Base-by-base conservation (phyloP, 805 yeast species). In the Lipomyces oligophaga region DNA sequence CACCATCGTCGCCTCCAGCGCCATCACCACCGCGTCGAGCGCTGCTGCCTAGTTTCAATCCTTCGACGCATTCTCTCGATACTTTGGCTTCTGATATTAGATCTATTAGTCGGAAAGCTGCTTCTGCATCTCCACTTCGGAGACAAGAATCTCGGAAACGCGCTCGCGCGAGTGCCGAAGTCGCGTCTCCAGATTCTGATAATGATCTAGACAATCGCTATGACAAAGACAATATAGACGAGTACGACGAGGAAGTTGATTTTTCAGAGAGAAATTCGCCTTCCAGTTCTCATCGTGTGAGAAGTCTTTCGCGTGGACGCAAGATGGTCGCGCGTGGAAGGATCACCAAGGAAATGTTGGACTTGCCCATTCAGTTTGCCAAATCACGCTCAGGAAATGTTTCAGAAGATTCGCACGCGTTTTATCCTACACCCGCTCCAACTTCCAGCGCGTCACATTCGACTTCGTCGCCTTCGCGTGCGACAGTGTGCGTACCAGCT, bases 1-100 rank as follows among this genome's bases (percentile, higher is more conserved):
- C 77, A n/a, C 79, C 79, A 19, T 74, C 78, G 24, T 74, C 78
- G 27, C 79, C 79, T 5, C 70, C 61, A 1, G 37, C 18, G 16
- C 45, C 49, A 6, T 5, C 40, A 18, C 48, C 43, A 10, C 25
- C 48, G 43, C 52, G 43, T 13, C 52, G 46, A 28, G 41, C 41
- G 26, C 43, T 52, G 10, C 57, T 49, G 7, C 57, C 57, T 15
- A 37, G 45, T 34, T 52, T 53, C 38, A 46, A 48, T 10, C 6
- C 40, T 24, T 15, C 31, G 13, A 26, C 30, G 30, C 30, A 13
- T 26, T 13, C 30, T n/a, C n/a, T n/a, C n/a, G n/a, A n/a, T n/a
- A n/a, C n/a, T n/a, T n/a, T n/a, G n/a, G n/a, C n/a, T n/a, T n/a
- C n/a, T n/a, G n/a, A n/a, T n/a, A n/a, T n/a, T n/a, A n/a, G n/a